Evolutionary conservation across 441 rosid species (phyloP), one percentile per base, ranked within the genome.

Genomic region (Populus hybrid): DNA sequence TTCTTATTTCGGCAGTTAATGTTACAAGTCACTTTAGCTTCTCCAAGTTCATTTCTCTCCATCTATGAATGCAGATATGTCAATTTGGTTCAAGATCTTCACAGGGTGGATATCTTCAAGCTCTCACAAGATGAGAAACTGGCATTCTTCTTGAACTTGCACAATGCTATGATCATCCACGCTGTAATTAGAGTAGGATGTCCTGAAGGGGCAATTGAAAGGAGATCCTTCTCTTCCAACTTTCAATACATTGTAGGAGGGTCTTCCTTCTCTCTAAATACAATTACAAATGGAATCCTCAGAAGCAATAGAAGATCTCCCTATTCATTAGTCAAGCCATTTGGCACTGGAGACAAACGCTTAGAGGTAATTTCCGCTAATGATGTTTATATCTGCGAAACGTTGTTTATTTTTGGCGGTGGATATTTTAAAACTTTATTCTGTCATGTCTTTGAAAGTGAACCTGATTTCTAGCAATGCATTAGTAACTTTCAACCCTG

Each of bases 121-220:
- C 87, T 95, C 53, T 82, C 92, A 7, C 77, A 76, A 8, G 81
- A 89, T 26, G 97, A 93, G 85, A 92, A 83, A 82, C 77, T 90
- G 77, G 88, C 95, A 2, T 92, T 95, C 85, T 95, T 93, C 83
- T 70, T 95, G 82, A 95, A 95, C 85, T 81, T 95, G 83, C 82
- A 93, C 81, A 93, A 95, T 72, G 95, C 98, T 42, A 95, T 95
- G 99, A 91, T 89, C 72, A 92, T 95, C 77, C 98, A 95, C 83
- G 97, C 96, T 14, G 83, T 88, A 64, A 88, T 93, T 72, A 91
- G 93, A 80, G 79, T 88, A 6, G 94, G 94, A 34, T 85, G 83
- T 34, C 90, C 93, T 0, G 91, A 86, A 42, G 94, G 98, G 77
- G 74, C 89, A 38, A 84, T 89, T 2, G 95, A 93, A 63, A 88